These are phyloP conservation scores for Cucurbita argyrosperma DNA, from an alignment of 306 rosid species.

Conservation along the genomic window DNA sequence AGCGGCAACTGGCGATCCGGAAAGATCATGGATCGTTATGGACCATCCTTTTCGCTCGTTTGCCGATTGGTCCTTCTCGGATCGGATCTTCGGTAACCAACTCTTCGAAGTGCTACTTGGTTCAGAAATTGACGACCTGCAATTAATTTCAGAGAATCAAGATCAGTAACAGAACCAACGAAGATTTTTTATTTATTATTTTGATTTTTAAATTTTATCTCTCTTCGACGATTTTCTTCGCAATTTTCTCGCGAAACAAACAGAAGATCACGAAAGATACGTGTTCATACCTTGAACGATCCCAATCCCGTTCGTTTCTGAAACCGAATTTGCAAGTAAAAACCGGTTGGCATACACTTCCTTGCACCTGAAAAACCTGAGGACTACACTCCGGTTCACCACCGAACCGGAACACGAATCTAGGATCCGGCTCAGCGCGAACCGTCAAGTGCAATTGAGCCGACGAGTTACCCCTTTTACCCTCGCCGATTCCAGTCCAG, in stretches of 20 bases:
- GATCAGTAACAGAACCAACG: background rate
- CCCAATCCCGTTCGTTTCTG: slow-evolving; percentile 17
- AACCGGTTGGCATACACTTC: slow-evolving; percentile 30
- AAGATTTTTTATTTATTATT: background rate
- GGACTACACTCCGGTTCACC: slow-evolving; percentile 88
- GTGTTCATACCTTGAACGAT: slow-evolving; percentile 19
- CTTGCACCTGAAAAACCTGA: slow-evolving; percentile 63
- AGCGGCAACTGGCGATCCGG: slow-evolving; percentile 35
- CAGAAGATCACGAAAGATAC: background rate
- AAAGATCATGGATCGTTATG: slow-evolving; percentile 34
- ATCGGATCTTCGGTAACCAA: slow-evolving; percentile 19
- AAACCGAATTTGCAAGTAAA: slow-evolving; percentile 33
- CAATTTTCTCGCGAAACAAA: background rate
- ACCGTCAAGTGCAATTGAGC: slow-evolving; percentile 37
- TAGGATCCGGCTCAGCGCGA: slow-evolving; percentile 60
- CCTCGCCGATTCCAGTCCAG: slow-evolving; percentile 31
- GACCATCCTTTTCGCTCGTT: slow-evolving; percentile 42
- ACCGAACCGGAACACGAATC: slow-evolving; percentile 63
- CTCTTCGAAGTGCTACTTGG: slow-evolving; percentile 9
- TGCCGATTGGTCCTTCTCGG: slow-evolving; percentile 15
- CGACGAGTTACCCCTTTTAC: slow-evolving; percentile 2
- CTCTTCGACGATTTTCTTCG: background rate
- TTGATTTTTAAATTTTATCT: background rate
- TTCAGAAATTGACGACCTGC: slow-evolving; percentile 19
- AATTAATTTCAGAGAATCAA: background rate